Evolutionary conservation across 2,329 filamentous ascomycete genomes (phyloP).

Genomic region (Aspergillus quadrilineatus): DNA sequence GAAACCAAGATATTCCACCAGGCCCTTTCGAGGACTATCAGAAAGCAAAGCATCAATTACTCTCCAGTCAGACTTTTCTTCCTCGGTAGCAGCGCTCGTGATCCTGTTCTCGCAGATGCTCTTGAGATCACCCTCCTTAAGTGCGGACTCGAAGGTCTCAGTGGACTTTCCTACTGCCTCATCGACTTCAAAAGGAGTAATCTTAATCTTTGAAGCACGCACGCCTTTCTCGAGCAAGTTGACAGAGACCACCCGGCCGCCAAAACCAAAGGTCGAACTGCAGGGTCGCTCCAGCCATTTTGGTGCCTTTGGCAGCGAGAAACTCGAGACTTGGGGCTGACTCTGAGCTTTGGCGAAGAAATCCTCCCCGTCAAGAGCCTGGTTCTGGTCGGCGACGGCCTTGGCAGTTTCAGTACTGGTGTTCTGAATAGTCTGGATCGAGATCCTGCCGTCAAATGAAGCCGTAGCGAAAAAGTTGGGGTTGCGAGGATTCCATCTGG

Average conservation of each 20-base stretch:
- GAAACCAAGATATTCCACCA: conserved; percentile 90
- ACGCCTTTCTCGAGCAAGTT: conserved; percentile 61
- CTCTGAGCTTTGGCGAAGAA: conserved; percentile 94
- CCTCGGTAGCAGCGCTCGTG: conserved; percentile 72
- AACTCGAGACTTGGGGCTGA: conserved; percentile 85
- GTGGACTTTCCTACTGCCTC: conserved; percentile 79
- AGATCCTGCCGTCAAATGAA: conserved; percentile 95
- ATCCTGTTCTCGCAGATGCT: conserved; percentile 79
- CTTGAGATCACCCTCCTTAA: conserved; percentile 74
- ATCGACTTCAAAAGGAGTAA: conserved; percentile 87
- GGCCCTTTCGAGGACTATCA: conserved; percentile 78
- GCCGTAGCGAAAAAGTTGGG: conserved; percentile 90
- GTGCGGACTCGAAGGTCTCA: conserved; percentile 79
- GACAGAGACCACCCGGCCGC: conserved; percentile 84
- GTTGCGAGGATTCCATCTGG: conserved; percentile 89
- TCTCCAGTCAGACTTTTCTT: conserved; percentile 94
- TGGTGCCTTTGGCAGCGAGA: conserved; percentile 80
- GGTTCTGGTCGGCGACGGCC: conserved; percentile 60
- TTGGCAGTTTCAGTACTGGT: conserved; percentile 73
- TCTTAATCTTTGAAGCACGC: conserved; percentile 71
- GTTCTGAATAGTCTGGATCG: conserved; percentile 89
- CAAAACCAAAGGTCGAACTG: conserved; percentile 90
- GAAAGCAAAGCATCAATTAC: conserved; percentile 87
- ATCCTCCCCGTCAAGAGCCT: conserved; percentile 81
- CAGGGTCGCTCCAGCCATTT: conserved; percentile 86